Base-by-base conservation (phyloP, 495 filamentous ascomycete genomes). In the Penicillium riverlandense region DNA sequence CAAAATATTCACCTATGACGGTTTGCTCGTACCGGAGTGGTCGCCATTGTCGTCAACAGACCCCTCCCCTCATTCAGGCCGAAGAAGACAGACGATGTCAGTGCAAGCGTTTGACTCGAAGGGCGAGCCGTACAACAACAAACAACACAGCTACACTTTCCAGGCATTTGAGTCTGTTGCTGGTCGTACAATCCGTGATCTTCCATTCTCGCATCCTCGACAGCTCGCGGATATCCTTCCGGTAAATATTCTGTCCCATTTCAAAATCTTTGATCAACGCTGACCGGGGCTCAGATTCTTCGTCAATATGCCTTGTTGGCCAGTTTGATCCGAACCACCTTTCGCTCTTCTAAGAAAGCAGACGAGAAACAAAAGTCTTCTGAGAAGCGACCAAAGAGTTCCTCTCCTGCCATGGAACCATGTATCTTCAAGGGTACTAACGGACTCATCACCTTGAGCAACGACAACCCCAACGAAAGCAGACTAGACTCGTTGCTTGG, bases 191-290 rank as follows among this genome's bases (percentile, higher is more conserved):
- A 58, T 98, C 16, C 76, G 75, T 32, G 76, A 86, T 14, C 65
- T 96, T 8, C 83, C 86, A 1, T 96, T 98, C 53, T 79, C 82
- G 1, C 92, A 97, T 57, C 92, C 92, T 2, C 78, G 83, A 40
- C 89, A 96, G 55, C 67, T 98, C 11, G 66, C 90, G 22, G 76
- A 76, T 33, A 80, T 96, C 41, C 70, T 96, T 16, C 88, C 84
- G 11, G 69, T 73, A 62, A 38, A 65, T 44, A 15, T 48, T 29
- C n/a, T 27, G 40, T 11, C 5, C n/a, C 11, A 15, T 11, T 14
- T 8, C 40, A 13, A 13, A 6, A 35, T 9, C 4, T 45, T 47
- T 11, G 35, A n/a, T 37, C 29, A 40, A 35, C 34, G 40, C 50
- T 50, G 29, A 54, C 11, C 10, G 8, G 0, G 22, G 16, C 41